Evolutionary conservation across 495 filamentous ascomycete species (phyloP).

Genomic region (Aspergillus carlsbadensis): DNA sequence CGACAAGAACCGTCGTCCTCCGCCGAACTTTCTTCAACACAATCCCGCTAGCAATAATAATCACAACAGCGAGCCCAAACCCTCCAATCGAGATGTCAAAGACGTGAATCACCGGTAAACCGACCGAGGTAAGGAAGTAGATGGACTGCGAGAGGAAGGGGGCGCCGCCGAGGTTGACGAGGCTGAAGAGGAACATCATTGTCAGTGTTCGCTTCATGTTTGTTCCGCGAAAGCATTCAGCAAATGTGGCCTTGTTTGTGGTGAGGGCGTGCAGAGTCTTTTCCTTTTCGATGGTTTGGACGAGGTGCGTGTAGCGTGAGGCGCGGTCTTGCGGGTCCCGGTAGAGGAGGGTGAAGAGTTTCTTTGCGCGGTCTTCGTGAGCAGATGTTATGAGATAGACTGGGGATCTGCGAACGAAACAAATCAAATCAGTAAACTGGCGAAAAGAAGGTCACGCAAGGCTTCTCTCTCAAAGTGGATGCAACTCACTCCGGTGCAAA

Average conservation of each 20-base stretch:
- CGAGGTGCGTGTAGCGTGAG: neutral
- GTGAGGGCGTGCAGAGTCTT: neutral
- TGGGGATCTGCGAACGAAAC: no score
- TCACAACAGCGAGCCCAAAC: neutral
- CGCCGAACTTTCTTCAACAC: neutral
- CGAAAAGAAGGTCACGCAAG: no score
- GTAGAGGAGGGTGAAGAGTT: no score
- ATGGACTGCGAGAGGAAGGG: constrained; percentile 5
- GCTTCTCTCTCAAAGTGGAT: no score
- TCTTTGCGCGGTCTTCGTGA: no score
- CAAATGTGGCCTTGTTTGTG: neutral
- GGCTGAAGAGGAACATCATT: neutral
- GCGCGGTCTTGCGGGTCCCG: no score
- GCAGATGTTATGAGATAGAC: no score
- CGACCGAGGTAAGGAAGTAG: constrained; percentile 2
- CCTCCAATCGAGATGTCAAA: constrained; percentile 7
- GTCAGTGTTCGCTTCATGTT: constrained; percentile 8
- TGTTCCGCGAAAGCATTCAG: neutral
- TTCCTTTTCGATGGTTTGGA: neutral
- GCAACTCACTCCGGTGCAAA: no score
- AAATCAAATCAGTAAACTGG: no score
- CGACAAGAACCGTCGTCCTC: neutral
- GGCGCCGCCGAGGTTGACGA: neutral
- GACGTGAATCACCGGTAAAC: neutral
- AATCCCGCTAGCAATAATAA: neutral